Evolutionary conservation across 2,329 filamentous ascomycete species (phyloP).

Genomic region (Ophiosphaerella narmari): DNA sequence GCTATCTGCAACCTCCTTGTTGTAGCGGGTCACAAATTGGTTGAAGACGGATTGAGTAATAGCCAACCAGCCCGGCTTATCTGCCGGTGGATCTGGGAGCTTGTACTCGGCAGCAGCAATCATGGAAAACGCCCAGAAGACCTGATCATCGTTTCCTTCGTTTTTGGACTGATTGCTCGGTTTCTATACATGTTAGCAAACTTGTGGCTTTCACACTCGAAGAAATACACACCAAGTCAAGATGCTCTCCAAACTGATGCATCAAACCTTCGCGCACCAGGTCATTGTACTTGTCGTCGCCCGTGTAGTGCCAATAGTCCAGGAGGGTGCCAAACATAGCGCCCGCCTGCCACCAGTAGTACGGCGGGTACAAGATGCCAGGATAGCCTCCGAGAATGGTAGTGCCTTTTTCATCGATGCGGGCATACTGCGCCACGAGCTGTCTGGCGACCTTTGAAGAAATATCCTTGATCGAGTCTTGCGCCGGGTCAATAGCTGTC

Average conservation of each 20-base stretch:
- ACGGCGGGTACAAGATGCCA: slow-evolving; percentile 52
- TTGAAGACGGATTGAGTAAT: slow-evolving; percentile 50
- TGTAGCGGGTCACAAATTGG: slow-evolving; percentile 41
- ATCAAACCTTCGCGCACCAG: slow-evolving; percentile 59
- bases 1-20: slow-evolving; percentile 25
- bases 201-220: not conserved
- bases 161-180: slow-evolving; percentile 44
- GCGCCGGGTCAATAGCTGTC: slow-evolving; percentile 2
- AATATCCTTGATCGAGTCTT: slow-evolving; percentile 54
- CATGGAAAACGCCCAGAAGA: slow-evolving; percentile 62
- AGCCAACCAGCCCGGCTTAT: slow-evolving; percentile 50
- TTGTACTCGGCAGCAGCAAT: slow-evolving; percentile 61
- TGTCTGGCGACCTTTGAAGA: slow-evolving; percentile 51
- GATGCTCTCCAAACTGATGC: slow-evolving; percentile 38
- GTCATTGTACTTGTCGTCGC: slow-evolving; percentile 72
- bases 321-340: slow-evolving; percentile 73
- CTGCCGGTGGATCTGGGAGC: slow-evolving; percentile 48
- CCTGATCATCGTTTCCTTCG: slow-evolving; percentile 62
- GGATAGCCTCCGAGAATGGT: slow-evolving; percentile 50
- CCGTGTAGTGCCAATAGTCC: slow-evolving; percentile 85
- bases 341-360: slow-evolving; percentile 73
- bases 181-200: slow-evolving; percentile 27
- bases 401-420: slow-evolving; percentile 53
- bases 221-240: slow-evolving; percentile 27
- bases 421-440: slow-evolving; percentile 60